Evolutionary conservation across 371 early-diverging fungal genomes (phyloP), one percentile per base, ranked within the genome.

Genomic region (Blakeslea trispora): DNA sequence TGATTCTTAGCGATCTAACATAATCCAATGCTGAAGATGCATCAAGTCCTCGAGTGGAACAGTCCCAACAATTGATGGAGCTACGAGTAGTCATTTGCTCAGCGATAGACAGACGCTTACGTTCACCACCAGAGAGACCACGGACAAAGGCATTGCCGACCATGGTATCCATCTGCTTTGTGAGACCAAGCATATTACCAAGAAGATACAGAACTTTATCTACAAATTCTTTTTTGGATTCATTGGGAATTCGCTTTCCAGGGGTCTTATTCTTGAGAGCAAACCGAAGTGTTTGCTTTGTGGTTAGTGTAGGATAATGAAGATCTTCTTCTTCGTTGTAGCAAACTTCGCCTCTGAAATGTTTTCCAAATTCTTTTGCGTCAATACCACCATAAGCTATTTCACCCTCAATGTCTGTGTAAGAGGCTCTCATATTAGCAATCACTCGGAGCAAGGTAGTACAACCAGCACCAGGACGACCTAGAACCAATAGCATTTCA

Each of bases 11-110:
- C 10, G 86, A 84, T 37, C 84, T 77, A 17, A 86, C 77, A 54
- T 90, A 89, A 63, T 91, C 91, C 4, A 91, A 76, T 17, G 97
- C 94, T 24, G 91, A 92, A 40, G 92, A 87, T 10, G 93, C 85
- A 77, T 98, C 98, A n/a, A 98, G 71, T 57, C 97, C 96, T 55
- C 89, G 86, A 3, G 93, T 93, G 31, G 91, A 87, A 34, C 93
- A 93, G 61, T 96, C 95, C 83, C 93, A 88, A 61, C 91, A 82
- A 54, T 89, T 85, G 61, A 93, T 75, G 11, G 83, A 74, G 42
- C 89, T 88, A 21, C 77, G 79, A 6, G 90, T 83, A 0, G 94
- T 85, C 59, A 96, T 86, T 73, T 95, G 92, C 69, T 89, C 89
- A 31, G 91, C 95, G 57, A 94, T 92, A 4, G 87, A 83, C 8